A percentile compares a stretch with the other conserved stretches of the same genome.
These are phyloP conservation scores for Phytophthora sp. DNA, from an alignment of 352 stramenopile species.

Conservation along the genomic window DNA sequence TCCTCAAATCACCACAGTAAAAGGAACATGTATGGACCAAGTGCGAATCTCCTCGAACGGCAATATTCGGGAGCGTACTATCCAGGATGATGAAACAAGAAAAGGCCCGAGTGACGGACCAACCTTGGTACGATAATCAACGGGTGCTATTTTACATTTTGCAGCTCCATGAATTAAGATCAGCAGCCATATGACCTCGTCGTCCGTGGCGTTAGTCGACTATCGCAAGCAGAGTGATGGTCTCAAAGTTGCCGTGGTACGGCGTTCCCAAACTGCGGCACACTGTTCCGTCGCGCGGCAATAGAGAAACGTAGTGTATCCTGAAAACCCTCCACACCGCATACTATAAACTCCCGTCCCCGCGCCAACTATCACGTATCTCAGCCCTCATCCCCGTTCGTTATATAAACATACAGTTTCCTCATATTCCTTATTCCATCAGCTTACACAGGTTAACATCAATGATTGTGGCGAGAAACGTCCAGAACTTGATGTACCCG, in stretches of 20 bases:
- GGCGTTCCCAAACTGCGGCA: background rate
- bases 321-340: background rate
- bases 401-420: background rate
- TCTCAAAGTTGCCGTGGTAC: background rate
- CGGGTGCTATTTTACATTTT: too few species aligned
- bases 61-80: too few species aligned
- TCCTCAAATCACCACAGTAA: conserved; percentile 20
- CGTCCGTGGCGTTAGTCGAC: too few species aligned
- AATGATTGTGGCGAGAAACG: background rate
- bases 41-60: too few species aligned
- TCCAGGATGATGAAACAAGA: too few species aligned
- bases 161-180: too few species aligned
- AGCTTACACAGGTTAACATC: too few species aligned
- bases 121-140: too few species aligned
- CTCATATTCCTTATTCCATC: too few species aligned
- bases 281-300: background rate
- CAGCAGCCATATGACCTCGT: too few species aligned
- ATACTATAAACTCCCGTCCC: background rate
- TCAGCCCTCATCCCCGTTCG: background rate
- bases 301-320: conserved; percentile 10
- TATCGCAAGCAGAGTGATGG: conserved; percentile 3
- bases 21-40: too few species aligned
- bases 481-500: conserved; percentile 13
- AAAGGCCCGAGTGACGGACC: too few species aligned
- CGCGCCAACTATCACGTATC: conserved; percentile 2